Base-by-base conservation (phyloP, 192 early-diverging fungal species). In the Dimargaris xerosporica region DNA sequence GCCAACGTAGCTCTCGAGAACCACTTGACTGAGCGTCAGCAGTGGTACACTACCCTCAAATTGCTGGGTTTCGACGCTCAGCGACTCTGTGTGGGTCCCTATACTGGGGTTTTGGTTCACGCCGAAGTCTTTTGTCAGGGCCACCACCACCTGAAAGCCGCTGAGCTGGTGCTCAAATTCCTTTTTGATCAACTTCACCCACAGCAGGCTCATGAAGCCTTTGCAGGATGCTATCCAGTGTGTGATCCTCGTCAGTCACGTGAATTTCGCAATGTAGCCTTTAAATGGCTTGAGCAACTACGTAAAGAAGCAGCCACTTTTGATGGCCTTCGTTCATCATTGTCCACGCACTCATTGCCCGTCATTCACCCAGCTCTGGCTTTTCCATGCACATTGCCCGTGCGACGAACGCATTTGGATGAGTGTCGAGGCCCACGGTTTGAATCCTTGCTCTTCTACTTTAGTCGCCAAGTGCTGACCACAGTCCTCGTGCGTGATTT, bases 261-360 rank as follows among this genome's bases (percentile, higher is more conserved):
- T 13, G 78, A 80, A 25, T 82, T 84, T 48, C 73, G 82, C 21
- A 68, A 75, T 16, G 66, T 73, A 31, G 72, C 69, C 31, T 82
- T 79, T 59, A 77, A 76, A 47, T 79, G 79, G 79, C 66, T 84
- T 7, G 82, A 84, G 46, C 73, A 81, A 41, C 51, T 80, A 5
- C 71, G 76, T n/a, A 78, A 75, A 25, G 73, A 71, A 11, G 62
- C n/a, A n/a, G n/a, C n/a, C n/a, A n/a, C n/a, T n/a, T n/a, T n/a
- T n/a, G n/a, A n/a, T n/a, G n/a, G n/a, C n/a, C n/a, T n/a, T n/a
- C n/a, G n/a, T n/a, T n/a, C n/a, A n/a, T n/a, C n/a, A n/a, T n/a
- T n/a, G n/a, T n/a, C n/a, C n/a, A n/a, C n/a, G n/a, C n/a, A n/a
- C n/a, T n/a, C n/a, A n/a, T n/a, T n/a, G n/a, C n/a, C n/a, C n/a